Conservation (phyloP, 805 yeast species). For the Sugiyamaella americana region DNA sequence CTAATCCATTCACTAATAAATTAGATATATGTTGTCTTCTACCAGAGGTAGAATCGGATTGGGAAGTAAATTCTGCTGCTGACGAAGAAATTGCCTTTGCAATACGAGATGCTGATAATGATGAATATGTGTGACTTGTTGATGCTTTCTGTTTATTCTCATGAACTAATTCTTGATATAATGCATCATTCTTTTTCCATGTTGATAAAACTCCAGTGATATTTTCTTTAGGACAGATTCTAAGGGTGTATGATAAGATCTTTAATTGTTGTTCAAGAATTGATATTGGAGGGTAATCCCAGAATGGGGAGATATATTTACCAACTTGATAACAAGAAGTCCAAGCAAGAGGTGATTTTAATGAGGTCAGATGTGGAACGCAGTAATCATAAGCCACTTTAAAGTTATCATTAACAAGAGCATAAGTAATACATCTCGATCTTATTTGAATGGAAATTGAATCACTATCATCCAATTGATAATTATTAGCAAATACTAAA, state of each 20-base stretch:
- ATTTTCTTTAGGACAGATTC: conserved; percentile 49
- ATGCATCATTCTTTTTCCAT: conserved; percentile 39
- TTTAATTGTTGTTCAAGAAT: conserved; percentile 46
- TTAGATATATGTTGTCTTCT: conserved; percentile 42
- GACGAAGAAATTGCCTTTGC: conserved; percentile 22
- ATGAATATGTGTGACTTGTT: background rate
- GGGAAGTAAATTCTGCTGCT: conserved; percentile 12
- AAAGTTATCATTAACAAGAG: conserved; percentile 59
- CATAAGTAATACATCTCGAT: conserved; percentile 55
- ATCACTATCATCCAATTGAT: conserved; percentile 7
- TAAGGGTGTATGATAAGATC: conserved; percentile 47
- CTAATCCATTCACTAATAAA: conserved; percentile 48
- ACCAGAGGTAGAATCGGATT: conserved; percentile 5
- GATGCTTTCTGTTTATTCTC: background rate
- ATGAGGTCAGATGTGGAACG: conserved; percentile 17
- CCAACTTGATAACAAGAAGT: conserved; percentile 69
- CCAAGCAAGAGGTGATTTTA: conserved; percentile 43
- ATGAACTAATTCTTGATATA: conserved; percentile 7
- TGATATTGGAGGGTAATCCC: conserved; percentile 38
- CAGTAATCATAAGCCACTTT: conserved; percentile 44
- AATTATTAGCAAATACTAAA: conserved; percentile 3
- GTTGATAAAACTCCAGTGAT: conserved; percentile 51
- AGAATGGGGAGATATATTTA: conserved; percentile 45
- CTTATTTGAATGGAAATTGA: conserved; percentile 13
- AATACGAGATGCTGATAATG: conserved; percentile 13